Percentiles rank a stretch among this genome's conserved stretches.
phyloP scores from a whole-genome alignment of 2,329 filamentous ascomycete species.

The Colletotrichum lindemuthianum region DNA sequence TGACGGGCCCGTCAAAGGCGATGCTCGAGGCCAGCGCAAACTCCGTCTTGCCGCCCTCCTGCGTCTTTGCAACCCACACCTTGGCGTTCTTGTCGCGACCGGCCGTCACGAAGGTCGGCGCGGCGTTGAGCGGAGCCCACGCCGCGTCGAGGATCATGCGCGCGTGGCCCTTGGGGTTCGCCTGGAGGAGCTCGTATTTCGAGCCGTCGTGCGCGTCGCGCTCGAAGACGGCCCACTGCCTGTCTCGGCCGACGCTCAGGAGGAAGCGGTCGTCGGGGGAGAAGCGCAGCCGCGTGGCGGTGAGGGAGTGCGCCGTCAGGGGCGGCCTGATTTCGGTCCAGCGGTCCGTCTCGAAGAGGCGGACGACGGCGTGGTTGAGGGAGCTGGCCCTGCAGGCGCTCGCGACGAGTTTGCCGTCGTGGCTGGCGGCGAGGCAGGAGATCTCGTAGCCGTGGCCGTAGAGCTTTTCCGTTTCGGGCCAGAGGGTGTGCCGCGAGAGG shows the following conservation, averaged over 20 bases:
- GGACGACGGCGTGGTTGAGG: constrained; percentile 92
- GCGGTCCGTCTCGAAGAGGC: constrained; percentile 84
- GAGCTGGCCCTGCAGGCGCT: constrained; percentile 95
- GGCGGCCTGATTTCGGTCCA: constrained; percentile 92
- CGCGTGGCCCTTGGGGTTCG: constrained; percentile 85
- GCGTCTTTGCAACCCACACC: constrained; percentile 64
- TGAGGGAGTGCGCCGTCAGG: constrained; percentile 85
- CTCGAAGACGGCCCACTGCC: constrained; percentile 88
- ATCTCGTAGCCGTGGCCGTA: constrained; percentile 99
- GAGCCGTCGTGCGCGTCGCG: constrained; percentile 50
- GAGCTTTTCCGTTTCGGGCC: constrained; percentile 95
- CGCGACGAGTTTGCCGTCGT: constrained; percentile 80
- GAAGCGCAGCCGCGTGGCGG: constrained; percentile 85
- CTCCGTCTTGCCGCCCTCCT: constrained; percentile 44
- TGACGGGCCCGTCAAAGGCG: constrained; percentile 69
- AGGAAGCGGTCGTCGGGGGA: constrained; percentile 78
- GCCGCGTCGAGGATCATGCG: constrained; percentile 92
- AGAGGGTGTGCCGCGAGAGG: constrained; percentile 88
- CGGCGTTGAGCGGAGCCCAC: constrained; percentile 72
- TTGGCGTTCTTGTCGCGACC: constrained; percentile 89
- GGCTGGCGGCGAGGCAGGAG: constrained; percentile 82
- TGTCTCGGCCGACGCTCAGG: constrained; percentile 89
- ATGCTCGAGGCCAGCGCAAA: constrained; percentile 66
- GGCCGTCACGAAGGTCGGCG: constrained; percentile 80
- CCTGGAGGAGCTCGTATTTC: constrained; percentile 67